Evolutionary conservation across 2,329 filamentous ascomycete species (phyloP).

Genomic region (Talaromyces sp.): DNA sequence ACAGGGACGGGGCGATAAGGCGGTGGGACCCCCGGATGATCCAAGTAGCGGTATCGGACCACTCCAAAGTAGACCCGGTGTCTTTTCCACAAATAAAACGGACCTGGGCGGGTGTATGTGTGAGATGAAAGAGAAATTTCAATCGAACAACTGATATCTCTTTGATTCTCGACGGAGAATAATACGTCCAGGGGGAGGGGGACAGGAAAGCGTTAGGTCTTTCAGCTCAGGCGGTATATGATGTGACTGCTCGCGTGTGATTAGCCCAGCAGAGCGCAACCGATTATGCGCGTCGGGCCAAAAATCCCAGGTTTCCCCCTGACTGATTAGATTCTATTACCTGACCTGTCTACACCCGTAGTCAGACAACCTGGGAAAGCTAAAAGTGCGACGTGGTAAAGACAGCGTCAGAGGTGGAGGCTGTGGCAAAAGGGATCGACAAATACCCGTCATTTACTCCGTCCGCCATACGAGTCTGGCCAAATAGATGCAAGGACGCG

Average conservation of each 20-base stretch:
- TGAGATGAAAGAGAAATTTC: neutral
- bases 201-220: neutral
- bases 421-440: conserved; percentile 17
- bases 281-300: neutral
- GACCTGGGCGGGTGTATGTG: no score
- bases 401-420: conserved; percentile 15
- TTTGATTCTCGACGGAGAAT: no score
- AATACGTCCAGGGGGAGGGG: neutral
- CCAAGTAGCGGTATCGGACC: conserved; percentile 21
- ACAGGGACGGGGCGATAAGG: conserved; percentile 8
- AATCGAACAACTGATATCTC: no score
- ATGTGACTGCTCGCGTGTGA: conserved; percentile 26
- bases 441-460: conserved; percentile 1
- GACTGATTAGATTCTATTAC: neutral
- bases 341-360: no score
- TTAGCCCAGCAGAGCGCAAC: conserved; percentile 1
- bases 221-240: conserved; percentile 4
- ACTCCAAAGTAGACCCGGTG: neutral
- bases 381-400: neutral
- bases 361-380: no score
- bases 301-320: neutral
- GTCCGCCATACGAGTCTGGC: no score
- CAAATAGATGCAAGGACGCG: conserved; percentile 11
- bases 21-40: conserved; percentile 17
- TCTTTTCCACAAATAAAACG: neutral